These are phyloP conservation scores for Ogataea minuta DNA, from an alignment of 805 yeast species.

Conservation along the genomic window DNA sequence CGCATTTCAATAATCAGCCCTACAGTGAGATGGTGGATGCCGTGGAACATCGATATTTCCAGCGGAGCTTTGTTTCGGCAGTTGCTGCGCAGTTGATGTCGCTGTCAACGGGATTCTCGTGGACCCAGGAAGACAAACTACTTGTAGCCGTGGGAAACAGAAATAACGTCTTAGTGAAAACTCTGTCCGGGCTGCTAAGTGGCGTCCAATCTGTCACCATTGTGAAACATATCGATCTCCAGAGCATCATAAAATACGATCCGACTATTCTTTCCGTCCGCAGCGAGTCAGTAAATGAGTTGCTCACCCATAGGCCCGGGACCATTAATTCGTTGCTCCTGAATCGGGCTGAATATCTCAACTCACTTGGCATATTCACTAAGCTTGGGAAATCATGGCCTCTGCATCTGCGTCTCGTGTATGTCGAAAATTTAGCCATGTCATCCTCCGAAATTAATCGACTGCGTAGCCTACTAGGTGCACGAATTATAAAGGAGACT, in stretches of 20 bases:
- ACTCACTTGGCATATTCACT: conserved; percentile 51
- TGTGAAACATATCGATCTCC: conserved; percentile 16
- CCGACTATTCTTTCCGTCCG: conserved; percentile 35
- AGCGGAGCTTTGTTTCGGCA: conserved; percentile 36
- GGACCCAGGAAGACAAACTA: conserved; percentile 29
- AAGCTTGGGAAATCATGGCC: conserved; percentile 29
- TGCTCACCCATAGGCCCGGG: conserved; percentile 22
- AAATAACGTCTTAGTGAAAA: conserved; percentile 34
- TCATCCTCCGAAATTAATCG: conserved; percentile 32
- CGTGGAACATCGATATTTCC: conserved; percentile 29
- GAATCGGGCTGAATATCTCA: conserved; percentile 40
- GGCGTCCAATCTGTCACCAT: conserved; percentile 30
- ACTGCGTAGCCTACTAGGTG: conserved; percentile 44
- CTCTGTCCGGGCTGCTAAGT: conserved; percentile 40
- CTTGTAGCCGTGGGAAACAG: conserved; percentile 20
- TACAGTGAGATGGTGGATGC: conserved; percentile 26
- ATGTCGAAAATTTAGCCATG: conserved; percentile 28
- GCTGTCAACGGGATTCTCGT: conserved; percentile 26
- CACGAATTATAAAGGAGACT: conserved; percentile 53
- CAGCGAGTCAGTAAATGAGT: conserved; percentile 25
- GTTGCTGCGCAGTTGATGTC: conserved; percentile 36
- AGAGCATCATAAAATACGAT: conserved; percentile 8
- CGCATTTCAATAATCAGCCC: conserved; percentile 27
- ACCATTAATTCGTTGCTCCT: conserved; percentile 28
- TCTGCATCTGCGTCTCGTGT: conserved; percentile 41